A percentile compares a stretch with the other conserved stretches of the same genome.
phyloP scores from a whole-genome alignment of 2,329 filamentous ascomycete genomes.

The Microsporum canis region DNA sequence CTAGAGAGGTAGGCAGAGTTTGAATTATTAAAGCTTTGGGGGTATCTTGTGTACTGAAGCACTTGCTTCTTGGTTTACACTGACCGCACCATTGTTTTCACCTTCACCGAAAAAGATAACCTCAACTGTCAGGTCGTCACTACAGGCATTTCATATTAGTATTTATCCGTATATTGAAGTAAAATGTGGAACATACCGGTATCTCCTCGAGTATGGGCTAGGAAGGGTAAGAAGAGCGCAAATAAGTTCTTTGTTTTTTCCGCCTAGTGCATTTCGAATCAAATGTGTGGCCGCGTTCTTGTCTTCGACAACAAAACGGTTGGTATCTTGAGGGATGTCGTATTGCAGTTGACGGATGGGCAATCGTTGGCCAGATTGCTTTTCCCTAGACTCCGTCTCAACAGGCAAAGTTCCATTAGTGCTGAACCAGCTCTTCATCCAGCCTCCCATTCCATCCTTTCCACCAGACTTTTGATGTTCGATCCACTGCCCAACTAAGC shows the following conservation, averaged over 20 bases:
- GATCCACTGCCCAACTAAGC: constrained; percentile 92
- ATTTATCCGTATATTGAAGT: background rate
- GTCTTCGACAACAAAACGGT: constrained; percentile 87
- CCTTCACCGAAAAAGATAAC: constrained; percentile 96
- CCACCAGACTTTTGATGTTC: constrained; percentile 53
- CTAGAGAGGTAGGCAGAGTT: background rate
- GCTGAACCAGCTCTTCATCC: constrained; percentile 60
- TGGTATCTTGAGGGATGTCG: constrained; percentile 58
- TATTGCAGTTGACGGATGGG: constrained; percentile 87
- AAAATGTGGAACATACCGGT: constrained; percentile 52
- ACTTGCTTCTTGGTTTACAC: constrained; percentile 77
- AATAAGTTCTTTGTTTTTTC: constrained; percentile 85
- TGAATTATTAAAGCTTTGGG: constrained; percentile 37
- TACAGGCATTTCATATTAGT: constrained; percentile 32
- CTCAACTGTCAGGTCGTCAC: constrained; percentile 91
- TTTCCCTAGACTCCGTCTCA: constrained; percentile 46
- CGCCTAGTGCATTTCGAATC: constrained; percentile 86
- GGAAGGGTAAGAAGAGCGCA: constrained; percentile 84
- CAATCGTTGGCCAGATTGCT: constrained; percentile 56
- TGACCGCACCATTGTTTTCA: constrained; percentile 62
- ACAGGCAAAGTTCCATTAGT: constrained; percentile 56
- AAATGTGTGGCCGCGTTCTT: constrained; percentile 94
- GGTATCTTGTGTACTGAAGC: constrained; percentile 43
- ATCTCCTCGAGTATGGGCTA: constrained; percentile 79
- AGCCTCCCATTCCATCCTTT: constrained; percentile 42